These are phyloP conservation scores for Pichia sporocuriosa DNA, from an alignment of 805 yeast species.

Conservation along the genomic window DNA sequence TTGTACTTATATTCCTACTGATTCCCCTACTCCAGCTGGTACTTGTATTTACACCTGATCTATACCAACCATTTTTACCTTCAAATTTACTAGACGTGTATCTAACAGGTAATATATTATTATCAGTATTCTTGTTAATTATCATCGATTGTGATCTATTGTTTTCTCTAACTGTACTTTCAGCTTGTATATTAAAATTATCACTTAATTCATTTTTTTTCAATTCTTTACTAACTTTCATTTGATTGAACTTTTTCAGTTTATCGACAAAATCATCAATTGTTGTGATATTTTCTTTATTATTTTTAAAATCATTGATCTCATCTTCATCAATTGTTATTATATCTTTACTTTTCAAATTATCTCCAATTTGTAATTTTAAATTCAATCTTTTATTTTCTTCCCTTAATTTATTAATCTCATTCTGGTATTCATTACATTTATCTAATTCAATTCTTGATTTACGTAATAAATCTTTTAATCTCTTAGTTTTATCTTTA, in stretches of 20 bases:
- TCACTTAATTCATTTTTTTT: neutral
- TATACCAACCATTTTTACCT: neutral
- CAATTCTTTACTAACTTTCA: neutral
- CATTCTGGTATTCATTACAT: slow-evolving; percentile 6
- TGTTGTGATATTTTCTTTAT: neutral
- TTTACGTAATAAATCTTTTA: slow-evolving; percentile 7
- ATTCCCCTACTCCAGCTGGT: neutral
- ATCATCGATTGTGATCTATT: slow-evolving; percentile 3
- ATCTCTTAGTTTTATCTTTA: slow-evolving; percentile 3
- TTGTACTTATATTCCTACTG: neutral
- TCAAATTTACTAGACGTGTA: neutral
- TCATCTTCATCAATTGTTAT: neutral
- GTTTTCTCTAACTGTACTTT: slow-evolving; percentile 1
- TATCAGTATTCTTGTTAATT: too few species aligned
- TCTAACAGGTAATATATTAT: neutral
- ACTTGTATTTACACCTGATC: too few species aligned
- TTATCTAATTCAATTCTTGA: slow-evolving; percentile 6
- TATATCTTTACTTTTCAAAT: neutral
- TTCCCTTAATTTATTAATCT: slow-evolving; percentile 1
- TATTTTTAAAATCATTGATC: neutral
- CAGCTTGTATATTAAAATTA: slow-evolving; percentile 7
- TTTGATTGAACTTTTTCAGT: slow-evolving; percentile 3
- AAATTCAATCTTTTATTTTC: slow-evolving; percentile 2
- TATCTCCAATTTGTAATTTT: slow-evolving; percentile 5
- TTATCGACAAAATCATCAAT: slow-evolving; percentile 4